Conservation (phyloP, 2,329 filamentous ascomycete genomes). For the Cladosporium sp. region DNA sequence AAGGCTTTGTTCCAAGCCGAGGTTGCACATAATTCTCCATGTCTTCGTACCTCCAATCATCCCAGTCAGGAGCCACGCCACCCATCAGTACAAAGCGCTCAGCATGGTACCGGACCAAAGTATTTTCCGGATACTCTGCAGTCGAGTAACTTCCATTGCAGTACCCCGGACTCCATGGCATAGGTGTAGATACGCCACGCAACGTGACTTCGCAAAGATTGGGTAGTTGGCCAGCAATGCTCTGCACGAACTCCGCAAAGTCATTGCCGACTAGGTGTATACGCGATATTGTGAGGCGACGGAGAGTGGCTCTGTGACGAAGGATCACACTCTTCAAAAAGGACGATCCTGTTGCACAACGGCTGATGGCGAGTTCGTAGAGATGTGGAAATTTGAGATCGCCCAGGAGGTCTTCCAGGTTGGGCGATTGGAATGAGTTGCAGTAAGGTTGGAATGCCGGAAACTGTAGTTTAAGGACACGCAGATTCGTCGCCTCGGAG, state of each 20-base stretch:
- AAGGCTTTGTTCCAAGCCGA: too few species aligned
- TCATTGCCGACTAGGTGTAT: background rate
- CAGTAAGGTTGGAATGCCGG: background rate
- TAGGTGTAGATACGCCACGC: background rate
- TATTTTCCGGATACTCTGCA: background rate
- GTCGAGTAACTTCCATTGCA: too few species aligned
- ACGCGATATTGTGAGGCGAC: background rate
- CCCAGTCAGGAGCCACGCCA: background rate
- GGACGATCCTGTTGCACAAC: background rate
- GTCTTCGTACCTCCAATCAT: too few species aligned
- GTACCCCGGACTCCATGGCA: background rate
- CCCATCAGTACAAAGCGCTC: background rate
- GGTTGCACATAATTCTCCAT: too few species aligned
- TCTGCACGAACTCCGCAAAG: background rate
- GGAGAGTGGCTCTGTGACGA: background rate
- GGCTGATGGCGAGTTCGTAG: background rate
- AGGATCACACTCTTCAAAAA: background rate
- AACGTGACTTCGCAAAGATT: background rate
- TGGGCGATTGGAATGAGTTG: background rate
- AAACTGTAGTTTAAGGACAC: background rate
- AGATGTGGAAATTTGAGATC: too few species aligned
- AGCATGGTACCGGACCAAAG: background rate
- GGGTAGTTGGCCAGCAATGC: background rate
- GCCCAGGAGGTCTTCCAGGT: too few species aligned
- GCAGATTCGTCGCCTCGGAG: background rate